phyloP scores from a whole-genome alignment of 148 eudicot genomes.

The Polygonum maritimum region DNA sequence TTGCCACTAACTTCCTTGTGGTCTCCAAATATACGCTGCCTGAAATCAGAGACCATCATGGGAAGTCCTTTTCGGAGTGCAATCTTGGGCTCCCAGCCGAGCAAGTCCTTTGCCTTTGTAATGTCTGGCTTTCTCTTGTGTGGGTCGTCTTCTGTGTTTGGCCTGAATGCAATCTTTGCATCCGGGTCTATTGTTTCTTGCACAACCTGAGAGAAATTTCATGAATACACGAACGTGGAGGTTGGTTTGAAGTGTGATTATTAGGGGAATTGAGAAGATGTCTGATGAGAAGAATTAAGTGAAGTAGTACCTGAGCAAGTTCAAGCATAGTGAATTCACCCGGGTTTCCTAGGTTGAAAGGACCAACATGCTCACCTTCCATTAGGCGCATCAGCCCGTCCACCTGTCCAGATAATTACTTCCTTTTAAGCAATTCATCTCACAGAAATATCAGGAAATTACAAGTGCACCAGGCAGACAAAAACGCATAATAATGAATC shows the following conservation, averaged over 20 bases:
- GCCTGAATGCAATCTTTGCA: slow-evolving; percentile 66
- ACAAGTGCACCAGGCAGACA: neutral
- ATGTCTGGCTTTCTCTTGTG: slow-evolving; percentile 97
- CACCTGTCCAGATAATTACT: slow-evolving; percentile 30
- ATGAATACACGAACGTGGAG: neutral
- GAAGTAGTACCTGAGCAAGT: slow-evolving; percentile 71
- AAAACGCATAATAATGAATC: neutral
- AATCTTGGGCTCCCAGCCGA: slow-evolving; percentile 95
- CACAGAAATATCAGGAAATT: neutral
- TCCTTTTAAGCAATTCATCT: neutral
- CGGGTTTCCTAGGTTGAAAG: slow-evolving; percentile 92
- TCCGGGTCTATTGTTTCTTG: slow-evolving; percentile 95
- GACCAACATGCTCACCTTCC: slow-evolving; percentile 99
- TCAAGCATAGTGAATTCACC: slow-evolving; percentile 99
- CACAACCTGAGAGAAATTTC: slow-evolving; percentile 47
- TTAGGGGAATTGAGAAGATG: neutral
- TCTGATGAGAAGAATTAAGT: neutral
- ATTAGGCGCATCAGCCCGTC: slow-evolving; percentile 90
- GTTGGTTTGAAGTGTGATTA: neutral
- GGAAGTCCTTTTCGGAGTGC: slow-evolving; percentile 83
- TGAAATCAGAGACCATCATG: slow-evolving; percentile 77
- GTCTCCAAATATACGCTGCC: slow-evolving; percentile 84
- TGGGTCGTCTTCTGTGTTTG: slow-evolving; percentile 94
- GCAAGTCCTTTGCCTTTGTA: slow-evolving; percentile 71
- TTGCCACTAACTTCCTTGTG: slow-evolving; percentile 35